Base-by-base conservation (phyloP, 306 rosid species). In the Canavalia ensiformis region DNA sequence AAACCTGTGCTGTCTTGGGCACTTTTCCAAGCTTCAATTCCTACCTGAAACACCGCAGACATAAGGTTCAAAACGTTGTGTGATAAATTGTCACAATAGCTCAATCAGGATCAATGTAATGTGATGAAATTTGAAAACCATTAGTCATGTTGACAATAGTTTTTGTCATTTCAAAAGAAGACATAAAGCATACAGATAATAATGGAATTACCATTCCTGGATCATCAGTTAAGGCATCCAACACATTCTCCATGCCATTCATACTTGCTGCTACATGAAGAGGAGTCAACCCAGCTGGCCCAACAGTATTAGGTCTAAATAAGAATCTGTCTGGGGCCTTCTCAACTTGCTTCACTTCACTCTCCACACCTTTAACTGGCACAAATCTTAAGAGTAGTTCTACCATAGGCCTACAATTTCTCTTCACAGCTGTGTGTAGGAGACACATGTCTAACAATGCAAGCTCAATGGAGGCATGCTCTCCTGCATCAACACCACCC, bases 21-120 rank as follows among this genome's bases (percentile, higher is more conserved):
- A 75, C 77, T 89, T 81, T 85, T 87, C 98, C 98, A 94, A n/a
- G 94, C 98, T 76, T 92, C 87, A 55, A 92, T 82, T 87, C 98
- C 98, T 57, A 92, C 94, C 98, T 94, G 86, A 74, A 34, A 79
- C 50, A 80, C 41, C 30, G 35, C 66, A 77, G 33, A 78, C 51
- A 54, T 56, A n/a, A 58, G 37, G 39, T 39, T 42, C 6, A 33
- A 60, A 76, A 34, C 74, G 28, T 57, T 8, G 6, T 68, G 72
- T 56, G 3, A 30, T 11, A 5, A 55, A 12, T 66, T 59, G 45
- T 8, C 41, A 29, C 35, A 39, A 6, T 29, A 6, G 18, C 58
- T 56, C 46, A 57, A 58, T 37, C 10, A 41, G 25, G 77, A 41
- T 41, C 42, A 58, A 9, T 46, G 67, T 33, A 30, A 44, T 7